A percentile compares a stretch with the other conserved stretches of the same genome.
Conservation (phyloP, 495 filamentous ascomycete species). For the Jackrogersella multiformis region DNA sequence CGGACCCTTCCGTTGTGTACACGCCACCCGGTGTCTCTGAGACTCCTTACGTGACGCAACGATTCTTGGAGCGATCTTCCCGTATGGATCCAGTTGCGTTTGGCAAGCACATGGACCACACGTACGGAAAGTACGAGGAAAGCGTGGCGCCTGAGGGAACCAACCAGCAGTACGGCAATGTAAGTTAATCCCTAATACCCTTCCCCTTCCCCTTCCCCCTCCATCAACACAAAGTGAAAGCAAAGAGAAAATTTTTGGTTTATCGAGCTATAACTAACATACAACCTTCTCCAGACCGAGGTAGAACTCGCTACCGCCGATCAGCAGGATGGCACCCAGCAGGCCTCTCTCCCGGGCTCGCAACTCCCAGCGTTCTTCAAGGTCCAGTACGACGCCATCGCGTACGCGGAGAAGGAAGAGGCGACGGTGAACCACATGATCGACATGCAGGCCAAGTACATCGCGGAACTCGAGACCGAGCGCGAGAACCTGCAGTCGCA, state of each 20-base stretch:
- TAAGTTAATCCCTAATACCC: conserved; percentile 12
- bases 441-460: not conserved
- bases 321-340: too few relatives aligned
- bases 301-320: not conserved
- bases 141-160: not conserved
- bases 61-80: conserved; percentile 27
- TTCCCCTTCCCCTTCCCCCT: too few relatives aligned
- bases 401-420: not conserved
- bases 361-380: not conserved
- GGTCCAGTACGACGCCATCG: not conserved
- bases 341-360: too few relatives aligned
- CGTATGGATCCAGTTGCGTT: conserved; percentile 38
- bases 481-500: not conserved
- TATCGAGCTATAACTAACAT: conserved; percentile 10
- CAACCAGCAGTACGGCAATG: conserved; percentile 13
- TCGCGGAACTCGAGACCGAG: not conserved
- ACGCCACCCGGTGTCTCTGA: conserved; percentile 35
- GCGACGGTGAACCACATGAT: not conserved
- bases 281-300: not conserved
- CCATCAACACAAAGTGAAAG: too few relatives aligned
- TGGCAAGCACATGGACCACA: conserved; percentile 1
- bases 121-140: conserved; percentile 8
- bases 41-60: not conserved
- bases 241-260: not conserved
- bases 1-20: conserved; percentile 35